Evolutionary conservation across 2,329 filamentous ascomycete species (phyloP).

Genomic region (Colletotrichum cuscutae): DNA sequence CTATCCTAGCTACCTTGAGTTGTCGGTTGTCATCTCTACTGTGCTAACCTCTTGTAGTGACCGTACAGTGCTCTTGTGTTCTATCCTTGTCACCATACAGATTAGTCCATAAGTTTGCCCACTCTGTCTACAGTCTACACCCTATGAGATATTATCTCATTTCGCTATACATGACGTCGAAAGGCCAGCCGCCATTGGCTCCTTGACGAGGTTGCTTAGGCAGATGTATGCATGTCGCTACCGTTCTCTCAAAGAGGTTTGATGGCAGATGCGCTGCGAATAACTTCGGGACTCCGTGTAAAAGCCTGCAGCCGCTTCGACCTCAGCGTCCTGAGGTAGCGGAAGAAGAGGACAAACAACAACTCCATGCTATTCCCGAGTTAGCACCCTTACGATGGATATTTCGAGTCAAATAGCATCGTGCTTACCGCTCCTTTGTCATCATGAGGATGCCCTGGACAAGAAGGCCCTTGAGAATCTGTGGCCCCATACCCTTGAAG

Average conservation of each 20-base stretch:
- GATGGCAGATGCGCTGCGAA: slow-evolving; percentile 6
- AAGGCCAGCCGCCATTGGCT: background rate
- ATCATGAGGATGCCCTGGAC: slow-evolving; percentile 99
- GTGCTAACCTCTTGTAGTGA: background rate
- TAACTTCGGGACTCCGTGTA: slow-evolving; percentile 68
- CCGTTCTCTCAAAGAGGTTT: slow-evolving; percentile 7
- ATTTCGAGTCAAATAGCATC: background rate
- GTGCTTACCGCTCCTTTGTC: slow-evolving; percentile 89
- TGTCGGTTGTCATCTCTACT: background rate
- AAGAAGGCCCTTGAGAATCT: slow-evolving; percentile 90
- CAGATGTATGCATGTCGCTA: background rate
- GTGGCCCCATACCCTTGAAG: slow-evolving; percentile 96
- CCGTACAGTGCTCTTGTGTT: background rate
- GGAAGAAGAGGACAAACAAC: slow-evolving; percentile 85
- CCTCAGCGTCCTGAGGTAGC: slow-evolving; percentile 79
- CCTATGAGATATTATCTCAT: background rate
- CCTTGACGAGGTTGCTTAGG: background rate
- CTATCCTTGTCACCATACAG: background rate
- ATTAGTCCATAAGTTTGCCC: background rate
- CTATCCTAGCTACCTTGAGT: background rate
- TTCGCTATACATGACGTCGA: background rate
- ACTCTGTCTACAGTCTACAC: background rate
- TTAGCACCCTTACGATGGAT: background rate
- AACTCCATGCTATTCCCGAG: slow-evolving; percentile 77
- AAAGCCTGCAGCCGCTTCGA: slow-evolving; percentile 76